These are phyloP conservation scores for Mycena citricolor DNA, from an alignment of 1,284 basidiomycete species.

Conservation along the genomic window DNA sequence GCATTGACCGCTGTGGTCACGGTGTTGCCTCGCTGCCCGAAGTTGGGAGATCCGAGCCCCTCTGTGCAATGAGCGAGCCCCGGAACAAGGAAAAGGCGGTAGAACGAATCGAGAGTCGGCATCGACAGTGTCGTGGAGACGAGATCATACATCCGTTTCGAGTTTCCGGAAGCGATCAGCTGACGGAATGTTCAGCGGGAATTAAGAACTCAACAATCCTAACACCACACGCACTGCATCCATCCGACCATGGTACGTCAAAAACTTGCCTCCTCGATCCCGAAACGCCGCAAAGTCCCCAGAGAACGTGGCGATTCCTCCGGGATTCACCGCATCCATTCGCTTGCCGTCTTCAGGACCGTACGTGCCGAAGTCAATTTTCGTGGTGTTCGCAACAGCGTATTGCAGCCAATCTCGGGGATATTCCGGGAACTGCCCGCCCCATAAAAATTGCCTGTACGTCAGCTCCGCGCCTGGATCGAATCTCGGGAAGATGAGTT, in stretches of 20 bases:
- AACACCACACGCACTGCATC: slow-evolving; percentile 15
- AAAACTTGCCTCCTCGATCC: slow-evolving; percentile 23
- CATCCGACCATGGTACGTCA: slow-evolving; percentile 25
- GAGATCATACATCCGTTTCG: slow-evolving; percentile 22
- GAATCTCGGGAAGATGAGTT: slow-evolving; percentile 13
- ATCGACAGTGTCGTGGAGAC: slow-evolving; percentile 18
- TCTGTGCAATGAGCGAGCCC: slow-evolving; percentile 21
- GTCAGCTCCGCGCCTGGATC: slow-evolving; percentile 19
- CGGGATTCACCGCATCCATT: slow-evolving; percentile 18
- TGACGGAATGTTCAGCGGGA: slow-evolving; percentile 20
- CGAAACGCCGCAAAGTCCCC: slow-evolving; percentile 24
- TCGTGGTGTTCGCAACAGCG: slow-evolving; percentile 17
- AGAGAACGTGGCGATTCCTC: slow-evolving; percentile 22
- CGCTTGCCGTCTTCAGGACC: not conserved
- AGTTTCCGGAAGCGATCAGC: slow-evolving; percentile 22
- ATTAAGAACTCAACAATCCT: not conserved
- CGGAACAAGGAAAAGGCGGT: slow-evolving; percentile 19
- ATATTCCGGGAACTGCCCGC: slow-evolving; percentile 4
- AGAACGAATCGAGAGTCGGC: slow-evolving; percentile 14
- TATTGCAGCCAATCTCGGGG: slow-evolving; percentile 12
- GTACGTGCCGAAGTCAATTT: slow-evolving; percentile 14
- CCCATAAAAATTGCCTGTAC: slow-evolving; percentile 1
- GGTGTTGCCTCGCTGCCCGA: slow-evolving; percentile 2
- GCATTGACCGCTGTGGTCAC: slow-evolving; percentile 2
- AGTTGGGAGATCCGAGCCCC: slow-evolving; percentile 19